Evolutionary conservation across 495 filamentous ascomycete genomes (phyloP).

Genomic region (Hyaloscypha hepaticicola): DNA sequence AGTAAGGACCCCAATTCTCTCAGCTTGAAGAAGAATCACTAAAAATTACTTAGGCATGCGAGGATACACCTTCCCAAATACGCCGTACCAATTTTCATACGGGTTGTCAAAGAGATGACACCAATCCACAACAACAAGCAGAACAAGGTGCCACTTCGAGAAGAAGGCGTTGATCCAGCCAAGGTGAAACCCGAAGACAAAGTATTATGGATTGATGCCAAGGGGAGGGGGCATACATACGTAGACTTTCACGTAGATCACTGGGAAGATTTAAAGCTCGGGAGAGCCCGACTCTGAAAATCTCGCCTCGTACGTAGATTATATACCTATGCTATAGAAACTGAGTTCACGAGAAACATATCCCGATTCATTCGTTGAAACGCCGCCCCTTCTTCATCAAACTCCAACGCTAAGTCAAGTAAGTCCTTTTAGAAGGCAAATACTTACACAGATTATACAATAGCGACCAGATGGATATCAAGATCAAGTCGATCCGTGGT

Average conservation of each 20-base stretch:
- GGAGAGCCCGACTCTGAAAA: slow-evolving; percentile 50
- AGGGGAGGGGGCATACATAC: slow-evolving; percentile 50
- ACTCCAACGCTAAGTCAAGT: not conserved
- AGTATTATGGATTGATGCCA: slow-evolving; percentile 57
- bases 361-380: not conserved
- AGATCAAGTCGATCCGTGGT: not conserved
- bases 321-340: not conserved
- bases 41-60: slow-evolving; percentile 41
- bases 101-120: slow-evolving; percentile 56
- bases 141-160: slow-evolving; percentile 70
- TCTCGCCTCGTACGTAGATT: not conserved
- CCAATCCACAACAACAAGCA: slow-evolving; percentile 85
- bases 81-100: slow-evolving; percentile 74
- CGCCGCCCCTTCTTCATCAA: not conserved
- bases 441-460: not conserved
- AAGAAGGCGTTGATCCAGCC: slow-evolving; percentile 67
- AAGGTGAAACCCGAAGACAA: slow-evolving; percentile 51
- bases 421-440: not conserved
- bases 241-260: slow-evolving; percentile 55
- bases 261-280: slow-evolving; percentile 53
- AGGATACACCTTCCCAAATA: slow-evolving; percentile 64
- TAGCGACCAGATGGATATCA: not conserved
- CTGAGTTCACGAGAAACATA: not conserved
- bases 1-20: slow-evolving; percentile 31
- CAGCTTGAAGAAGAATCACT: slow-evolving; percentile 1